A percentile compares a stretch with the other conserved stretches of the same genome.
phyloP scores from a whole-genome alignment of 1,284 basidiomycete species.

The Paramarasmius palmivorus region DNA sequence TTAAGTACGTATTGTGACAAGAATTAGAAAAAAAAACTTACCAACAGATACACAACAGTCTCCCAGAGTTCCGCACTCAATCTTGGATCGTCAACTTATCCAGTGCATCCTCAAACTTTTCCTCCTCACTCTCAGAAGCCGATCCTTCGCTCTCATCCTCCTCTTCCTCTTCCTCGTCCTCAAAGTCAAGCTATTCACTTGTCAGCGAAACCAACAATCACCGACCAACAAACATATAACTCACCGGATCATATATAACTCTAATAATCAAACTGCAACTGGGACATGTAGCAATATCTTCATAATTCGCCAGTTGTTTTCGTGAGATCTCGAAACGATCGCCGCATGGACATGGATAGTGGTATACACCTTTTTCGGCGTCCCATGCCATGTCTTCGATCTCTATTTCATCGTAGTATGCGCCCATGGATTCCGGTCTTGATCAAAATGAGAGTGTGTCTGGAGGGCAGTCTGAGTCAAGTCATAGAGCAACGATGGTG shows the following conservation, averaged over 20 bases:
- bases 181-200: conserved; percentile 75
- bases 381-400: conserved; percentile 98
- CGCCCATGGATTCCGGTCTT: conserved; percentile 53
- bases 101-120: conserved; percentile 63
- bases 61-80: conserved; percentile 22
- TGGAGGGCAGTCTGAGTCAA: too few relatives aligned
- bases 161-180: conserved; percentile 48
- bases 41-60: not conserved
- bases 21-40: not conserved
- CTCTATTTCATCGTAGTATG: conserved; percentile 91
- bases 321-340: conserved; percentile 97
- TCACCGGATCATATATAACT: conserved; percentile 93
- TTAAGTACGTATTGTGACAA: too few relatives aligned
- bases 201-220: too few relatives aligned
- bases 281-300: conserved; percentile 97
- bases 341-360: conserved; percentile 98
- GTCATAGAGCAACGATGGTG: too few relatives aligned
- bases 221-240: conserved; percentile 4
- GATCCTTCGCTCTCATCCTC: conserved; percentile 43
- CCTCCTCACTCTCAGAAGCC: conserved; percentile 42
- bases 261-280: conserved; percentile 94
- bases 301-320: conserved; percentile 84
- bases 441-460: too few relatives aligned
- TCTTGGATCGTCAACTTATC: conserved; percentile 55
- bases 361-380: conserved; percentile 78